Conservation (phyloP, 495 filamentous ascomycete species). For the Neurospora sp. region DNA sequence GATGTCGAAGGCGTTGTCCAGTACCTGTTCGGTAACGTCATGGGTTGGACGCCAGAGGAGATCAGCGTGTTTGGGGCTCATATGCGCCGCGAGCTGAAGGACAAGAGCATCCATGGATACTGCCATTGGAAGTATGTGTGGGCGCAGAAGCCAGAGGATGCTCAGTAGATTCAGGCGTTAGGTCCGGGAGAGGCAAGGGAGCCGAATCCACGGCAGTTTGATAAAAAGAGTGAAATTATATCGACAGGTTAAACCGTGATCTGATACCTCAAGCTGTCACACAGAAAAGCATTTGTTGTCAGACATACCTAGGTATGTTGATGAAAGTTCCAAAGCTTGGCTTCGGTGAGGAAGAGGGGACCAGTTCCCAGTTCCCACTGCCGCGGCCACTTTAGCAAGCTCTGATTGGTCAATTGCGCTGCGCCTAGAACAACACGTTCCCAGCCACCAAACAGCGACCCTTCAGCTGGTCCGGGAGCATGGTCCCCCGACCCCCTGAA, state of each 20-base stretch:
- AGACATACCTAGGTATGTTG: neutral
- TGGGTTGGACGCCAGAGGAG: conserved; percentile 17
- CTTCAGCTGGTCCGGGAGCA: neutral
- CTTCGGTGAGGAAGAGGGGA: neutral
- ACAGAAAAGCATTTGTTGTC: neutral
- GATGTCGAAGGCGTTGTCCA: conserved; percentile 10
- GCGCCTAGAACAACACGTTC: neutral
- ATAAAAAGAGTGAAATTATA: neutral
- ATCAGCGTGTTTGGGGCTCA: conserved; percentile 10
- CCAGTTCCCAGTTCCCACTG: neutral
- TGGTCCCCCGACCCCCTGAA: no score
- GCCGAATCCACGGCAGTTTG: neutral
- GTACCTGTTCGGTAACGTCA: conserved; percentile 18
- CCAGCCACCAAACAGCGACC: neutral
- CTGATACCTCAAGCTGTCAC: neutral
- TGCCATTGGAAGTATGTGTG: conserved; percentile 17
- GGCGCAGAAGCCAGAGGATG: conserved; percentile 19
- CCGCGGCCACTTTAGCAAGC: neutral
- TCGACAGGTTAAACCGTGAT: neutral
- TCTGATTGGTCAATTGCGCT: neutral
- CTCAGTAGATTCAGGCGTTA: neutral
- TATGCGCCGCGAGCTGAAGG: conserved; percentile 10
- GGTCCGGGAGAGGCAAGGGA: neutral
- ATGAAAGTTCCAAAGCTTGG: neutral
- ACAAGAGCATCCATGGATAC: conserved; percentile 9